Evolutionary conservation across 805 yeast species (phyloP).

Genomic region (Starmera pachycereana): DNA sequence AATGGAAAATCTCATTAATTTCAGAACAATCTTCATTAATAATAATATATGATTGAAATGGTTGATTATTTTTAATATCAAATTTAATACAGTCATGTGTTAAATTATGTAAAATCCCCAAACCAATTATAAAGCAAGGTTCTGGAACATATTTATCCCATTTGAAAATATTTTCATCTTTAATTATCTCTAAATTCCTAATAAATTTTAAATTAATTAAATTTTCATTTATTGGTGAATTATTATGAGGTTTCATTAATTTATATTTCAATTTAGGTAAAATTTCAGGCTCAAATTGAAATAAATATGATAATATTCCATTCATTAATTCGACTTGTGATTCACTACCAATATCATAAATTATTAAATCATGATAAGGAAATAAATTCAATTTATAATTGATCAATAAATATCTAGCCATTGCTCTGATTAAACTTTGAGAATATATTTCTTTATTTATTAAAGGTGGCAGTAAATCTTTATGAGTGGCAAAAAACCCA

Average conservation of each 20-base stretch:
- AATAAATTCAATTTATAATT: slow-evolving; percentile 59
- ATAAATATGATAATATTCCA: slow-evolving; percentile 57
- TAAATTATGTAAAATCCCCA: slow-evolving; percentile 79
- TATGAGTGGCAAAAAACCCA: slow-evolving; percentile 57
- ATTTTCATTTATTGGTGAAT: slow-evolving; percentile 15
- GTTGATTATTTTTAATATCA: slow-evolving; percentile 54
- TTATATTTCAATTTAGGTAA: slow-evolving; percentile 51
- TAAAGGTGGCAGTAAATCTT: too few relatives aligned
- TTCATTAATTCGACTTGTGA: slow-evolving; percentile 84
- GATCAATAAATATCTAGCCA: slow-evolving; percentile 69
- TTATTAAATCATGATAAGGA: slow-evolving; percentile 61
- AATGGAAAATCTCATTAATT: slow-evolving; percentile 60
- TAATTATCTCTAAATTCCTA: slow-evolving; percentile 2
- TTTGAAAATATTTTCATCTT: slow-evolving; percentile 38
- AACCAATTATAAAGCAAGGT: slow-evolving; percentile 68
- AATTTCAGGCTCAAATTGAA: slow-evolving; percentile 59
- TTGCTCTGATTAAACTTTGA: slow-evolving; percentile 30
- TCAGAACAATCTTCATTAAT: slow-evolving; percentile 59
- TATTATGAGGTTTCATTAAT: slow-evolving; percentile 22
- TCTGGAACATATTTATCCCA: slow-evolving; percentile 53
- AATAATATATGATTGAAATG: slow-evolving; percentile 70
- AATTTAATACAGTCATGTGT: slow-evolving; percentile 75
- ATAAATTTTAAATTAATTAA: not conserved
- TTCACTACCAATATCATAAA: slow-evolving; percentile 75
- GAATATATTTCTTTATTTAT: too few relatives aligned